These are phyloP conservation scores for Bipolaris cookei DNA, from an alignment of 2,329 filamentous ascomycete genomes.

Conservation along the genomic window DNA sequence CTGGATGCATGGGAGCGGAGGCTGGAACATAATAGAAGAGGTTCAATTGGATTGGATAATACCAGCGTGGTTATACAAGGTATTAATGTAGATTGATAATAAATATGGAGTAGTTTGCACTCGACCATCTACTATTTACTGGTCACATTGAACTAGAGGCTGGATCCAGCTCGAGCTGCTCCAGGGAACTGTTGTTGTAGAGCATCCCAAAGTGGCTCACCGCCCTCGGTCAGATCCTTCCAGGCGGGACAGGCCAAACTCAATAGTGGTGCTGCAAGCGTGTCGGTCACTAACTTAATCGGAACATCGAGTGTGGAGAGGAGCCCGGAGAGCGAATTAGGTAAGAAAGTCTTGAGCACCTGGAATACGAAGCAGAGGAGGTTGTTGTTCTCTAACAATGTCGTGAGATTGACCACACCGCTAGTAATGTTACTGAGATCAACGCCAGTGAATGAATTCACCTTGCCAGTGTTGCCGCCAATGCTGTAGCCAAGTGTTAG, in stretches of 20 bases:
- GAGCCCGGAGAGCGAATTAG: conserved; percentile 43
- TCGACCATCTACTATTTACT: not conserved
- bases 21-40: not conserved
- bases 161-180: conserved; percentile 16
- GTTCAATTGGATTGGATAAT: no score
- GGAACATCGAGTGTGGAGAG: conserved; percentile 33
- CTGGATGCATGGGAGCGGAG: no score
- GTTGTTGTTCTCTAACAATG: conserved; percentile 50
- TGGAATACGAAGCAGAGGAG: conserved; percentile 48
- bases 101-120: not conserved
- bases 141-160: not conserved
- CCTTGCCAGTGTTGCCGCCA: conserved; percentile 60
- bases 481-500: conserved; percentile 35
- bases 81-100: not conserved
- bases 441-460: conserved; percentile 60
- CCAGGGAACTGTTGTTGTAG: conserved; percentile 21
- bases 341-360: conserved; percentile 42
- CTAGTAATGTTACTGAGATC: conserved; percentile 35
- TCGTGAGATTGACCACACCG: conserved; percentile 25
- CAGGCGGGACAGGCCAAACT: conserved; percentile 35
- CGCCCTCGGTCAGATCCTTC: conserved; percentile 26
- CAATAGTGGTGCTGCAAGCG: conserved; percentile 27
- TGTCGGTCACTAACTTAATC: conserved; percentile 26
- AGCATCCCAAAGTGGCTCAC: conserved; percentile 27
- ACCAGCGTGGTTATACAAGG: not conserved